These are phyloP conservation scores for Vachellia pachyceras DNA, from an alignment of 306 rosid genomes.

Conservation along the genomic window DNA sequence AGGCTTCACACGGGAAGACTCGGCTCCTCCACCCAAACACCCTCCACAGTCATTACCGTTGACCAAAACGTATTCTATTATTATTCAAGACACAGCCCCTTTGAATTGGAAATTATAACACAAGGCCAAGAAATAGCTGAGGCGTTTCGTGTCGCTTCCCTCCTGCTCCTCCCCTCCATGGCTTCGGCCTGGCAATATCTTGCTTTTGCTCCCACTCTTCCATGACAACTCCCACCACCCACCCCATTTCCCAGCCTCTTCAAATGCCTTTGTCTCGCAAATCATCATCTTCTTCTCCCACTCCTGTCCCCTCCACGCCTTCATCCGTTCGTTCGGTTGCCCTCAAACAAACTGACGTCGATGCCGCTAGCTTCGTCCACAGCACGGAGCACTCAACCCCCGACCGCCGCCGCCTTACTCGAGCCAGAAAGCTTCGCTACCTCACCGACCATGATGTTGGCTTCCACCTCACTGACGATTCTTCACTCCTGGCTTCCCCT, in stretches of 20 bases:
- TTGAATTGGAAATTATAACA: slow-evolving; percentile 23
- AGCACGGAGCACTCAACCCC: slow-evolving; percentile 29
- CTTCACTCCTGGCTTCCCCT: slow-evolving; percentile 58
- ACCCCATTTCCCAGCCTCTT: not conserved
- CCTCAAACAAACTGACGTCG: not conserved
- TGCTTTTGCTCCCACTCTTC: not conserved
- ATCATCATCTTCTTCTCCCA: slow-evolving; percentile 4
- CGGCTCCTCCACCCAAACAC: not conserved
- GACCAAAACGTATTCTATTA: slow-evolving; percentile 33
- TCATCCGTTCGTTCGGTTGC: not conserved
- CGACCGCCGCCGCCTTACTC: slow-evolving; percentile 63
- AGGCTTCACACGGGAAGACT: slow-evolving; percentile 11
- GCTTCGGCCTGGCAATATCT: not conserved
- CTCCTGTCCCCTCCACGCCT: not conserved
- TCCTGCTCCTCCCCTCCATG: not conserved
- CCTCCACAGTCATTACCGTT: slow-evolving; percentile 37
- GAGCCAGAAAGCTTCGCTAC: slow-evolving; percentile 70
- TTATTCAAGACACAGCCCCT: slow-evolving; percentile 8
- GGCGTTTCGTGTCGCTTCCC: slow-evolving; percentile 36
- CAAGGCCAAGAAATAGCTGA: slow-evolving; percentile 33
- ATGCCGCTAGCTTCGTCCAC: not conserved
- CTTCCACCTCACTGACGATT: slow-evolving; percentile 26
- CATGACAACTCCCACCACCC: slow-evolving; percentile 7
- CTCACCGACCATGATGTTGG: slow-evolving; percentile 50
- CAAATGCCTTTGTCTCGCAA: slow-evolving; percentile 38